Percentiles rank a stretch among this genome's conserved stretches.
Conservation (phyloP, 2,329 filamentous ascomycete species). For the Epichloe elymi region DNA sequence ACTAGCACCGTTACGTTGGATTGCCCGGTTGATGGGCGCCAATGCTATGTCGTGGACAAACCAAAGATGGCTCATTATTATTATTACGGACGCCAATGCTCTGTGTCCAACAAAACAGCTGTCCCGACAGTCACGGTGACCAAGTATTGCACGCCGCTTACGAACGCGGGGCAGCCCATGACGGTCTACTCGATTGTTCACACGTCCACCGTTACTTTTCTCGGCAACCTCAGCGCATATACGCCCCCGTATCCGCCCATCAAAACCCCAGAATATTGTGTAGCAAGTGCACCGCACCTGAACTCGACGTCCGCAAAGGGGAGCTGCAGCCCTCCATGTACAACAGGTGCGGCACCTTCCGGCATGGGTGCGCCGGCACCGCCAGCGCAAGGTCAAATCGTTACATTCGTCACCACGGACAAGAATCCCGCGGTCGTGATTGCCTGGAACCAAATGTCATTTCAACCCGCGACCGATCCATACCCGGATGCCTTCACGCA, state of each 20-base stretch:
- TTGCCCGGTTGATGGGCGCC: neutral
- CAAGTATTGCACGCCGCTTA: constrained; percentile 21
- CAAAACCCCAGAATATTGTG: constrained; percentile 25
- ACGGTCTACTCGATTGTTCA: constrained; percentile 32
- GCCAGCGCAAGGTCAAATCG: neutral
- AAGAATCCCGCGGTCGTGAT: constrained; percentile 40
- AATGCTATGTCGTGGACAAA: neutral
- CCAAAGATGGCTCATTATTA: no score
- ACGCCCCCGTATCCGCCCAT: constrained; percentile 31
- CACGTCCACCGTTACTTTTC: constrained; percentile 37
- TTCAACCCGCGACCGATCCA: constrained; percentile 9
- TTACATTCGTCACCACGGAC: constrained; percentile 38
- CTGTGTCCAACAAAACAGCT: neutral
- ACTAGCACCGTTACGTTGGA: constrained; percentile 1
- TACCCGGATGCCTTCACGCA: constrained; percentile 8
- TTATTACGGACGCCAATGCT: neutral
- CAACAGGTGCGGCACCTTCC: no score
- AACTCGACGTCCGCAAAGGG: no score
- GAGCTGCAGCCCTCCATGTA: no score
- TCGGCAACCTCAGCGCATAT: constrained; percentile 31
- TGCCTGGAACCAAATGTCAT: constrained; percentile 24
- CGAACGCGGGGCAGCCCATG: constrained; percentile 14
- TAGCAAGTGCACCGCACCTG: no score
- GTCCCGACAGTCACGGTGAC: constrained; percentile 6
- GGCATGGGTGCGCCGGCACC: neutral